phyloP scores from a whole-genome alignment of 148 eudicot species.

The Gaultheria prostrata region DNA sequence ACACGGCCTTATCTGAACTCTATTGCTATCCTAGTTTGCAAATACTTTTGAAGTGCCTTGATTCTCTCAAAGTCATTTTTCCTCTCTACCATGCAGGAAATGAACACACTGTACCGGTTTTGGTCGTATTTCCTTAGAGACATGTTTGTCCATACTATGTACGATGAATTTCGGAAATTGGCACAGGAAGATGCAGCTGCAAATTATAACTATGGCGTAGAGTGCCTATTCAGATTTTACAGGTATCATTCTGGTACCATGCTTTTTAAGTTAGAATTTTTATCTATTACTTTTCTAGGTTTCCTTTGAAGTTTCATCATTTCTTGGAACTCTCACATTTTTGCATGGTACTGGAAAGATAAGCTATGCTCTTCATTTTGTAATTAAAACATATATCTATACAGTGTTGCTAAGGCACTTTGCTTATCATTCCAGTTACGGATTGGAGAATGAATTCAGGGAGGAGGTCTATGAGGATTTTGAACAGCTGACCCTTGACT shows the following conservation, averaged over 20 bases:
- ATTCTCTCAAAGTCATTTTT: constrained; percentile 5
- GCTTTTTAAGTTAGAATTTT: neutral
- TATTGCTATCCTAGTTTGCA: neutral
- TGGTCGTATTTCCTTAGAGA: constrained; percentile 90
- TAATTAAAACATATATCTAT: neutral
- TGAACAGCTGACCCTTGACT: constrained; percentile 65
- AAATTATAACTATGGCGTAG: constrained; percentile 77
- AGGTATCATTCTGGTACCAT: constrained; percentile 43
- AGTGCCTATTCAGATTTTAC: constrained; percentile 91
- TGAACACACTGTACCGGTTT: constrained; percentile 94
- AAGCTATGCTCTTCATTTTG: neutral
- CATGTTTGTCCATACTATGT: constrained; percentile 68
- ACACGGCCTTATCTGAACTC: neutral
- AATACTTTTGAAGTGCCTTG: neutral
- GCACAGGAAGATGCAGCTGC: constrained; percentile 89
- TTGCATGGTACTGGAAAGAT: neutral
- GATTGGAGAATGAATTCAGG: constrained; percentile 84
- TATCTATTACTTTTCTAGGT: neutral
- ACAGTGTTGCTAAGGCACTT: constrained; percentile 10
- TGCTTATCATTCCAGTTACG: constrained; percentile 61
- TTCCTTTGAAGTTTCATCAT: neutral
- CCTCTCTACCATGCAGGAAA: constrained; percentile 57
- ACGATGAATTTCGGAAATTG: constrained; percentile 65
- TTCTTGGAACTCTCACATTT: constrained; percentile 2
- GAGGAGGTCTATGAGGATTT: constrained; percentile 78